phyloP scores from a whole-genome alignment of 208 protist genomes.

The Crithidia sp. region DNA sequence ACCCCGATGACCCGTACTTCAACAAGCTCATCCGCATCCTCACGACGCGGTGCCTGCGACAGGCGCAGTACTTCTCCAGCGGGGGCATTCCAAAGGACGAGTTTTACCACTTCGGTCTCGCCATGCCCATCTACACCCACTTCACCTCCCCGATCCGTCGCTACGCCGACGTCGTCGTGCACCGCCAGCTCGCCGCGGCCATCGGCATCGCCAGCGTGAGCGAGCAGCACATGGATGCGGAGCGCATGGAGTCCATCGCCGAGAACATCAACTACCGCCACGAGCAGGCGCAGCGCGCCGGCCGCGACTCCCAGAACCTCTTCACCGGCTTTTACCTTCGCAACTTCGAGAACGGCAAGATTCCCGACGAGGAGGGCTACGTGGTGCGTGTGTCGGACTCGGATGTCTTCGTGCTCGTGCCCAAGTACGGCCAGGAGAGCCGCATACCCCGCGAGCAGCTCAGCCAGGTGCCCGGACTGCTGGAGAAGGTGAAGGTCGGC shows the following conservation, averaged over 20 bases:
- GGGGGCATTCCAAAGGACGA: conserved; percentile 78
- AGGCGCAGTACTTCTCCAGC: conserved; percentile 95
- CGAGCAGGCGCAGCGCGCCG: conserved; percentile 91
- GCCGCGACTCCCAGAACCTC: conserved; percentile 90
- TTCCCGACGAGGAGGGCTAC: conserved; percentile 87
- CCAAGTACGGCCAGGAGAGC: conserved; percentile 91
- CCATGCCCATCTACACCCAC: conserved; percentile 95
- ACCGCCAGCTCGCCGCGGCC: conserved; percentile 89
- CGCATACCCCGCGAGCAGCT: conserved; percentile 80
- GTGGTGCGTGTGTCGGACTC: conserved; percentile 83
- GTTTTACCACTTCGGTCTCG: conserved; percentile 94
- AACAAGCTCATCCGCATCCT: conserved; percentile 93
- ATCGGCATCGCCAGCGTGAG: conserved; percentile 62
- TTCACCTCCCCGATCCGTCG: conserved; percentile 96
- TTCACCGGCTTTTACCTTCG: conserved; percentile 92
- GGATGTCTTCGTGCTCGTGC: conserved; percentile 87
- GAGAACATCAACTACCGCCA: conserved; percentile 93
- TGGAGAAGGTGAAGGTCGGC: conserved; percentile 80
- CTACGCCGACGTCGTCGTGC: conserved; percentile 95
- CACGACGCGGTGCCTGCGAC: conserved; percentile 91
- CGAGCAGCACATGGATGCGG: conserved; percentile 62
- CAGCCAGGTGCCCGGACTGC: conserved; percentile 60
- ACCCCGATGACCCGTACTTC: conserved; percentile 86
- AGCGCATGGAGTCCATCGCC: conserved; percentile 76
- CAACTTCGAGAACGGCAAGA: conserved; percentile 68